A percentile compares a stretch with the other conserved stretches of the same genome.
These are phyloP conservation scores for Linum lewisii DNA, from an alignment of 345 rosid species.

Conservation along the genomic window DNA sequence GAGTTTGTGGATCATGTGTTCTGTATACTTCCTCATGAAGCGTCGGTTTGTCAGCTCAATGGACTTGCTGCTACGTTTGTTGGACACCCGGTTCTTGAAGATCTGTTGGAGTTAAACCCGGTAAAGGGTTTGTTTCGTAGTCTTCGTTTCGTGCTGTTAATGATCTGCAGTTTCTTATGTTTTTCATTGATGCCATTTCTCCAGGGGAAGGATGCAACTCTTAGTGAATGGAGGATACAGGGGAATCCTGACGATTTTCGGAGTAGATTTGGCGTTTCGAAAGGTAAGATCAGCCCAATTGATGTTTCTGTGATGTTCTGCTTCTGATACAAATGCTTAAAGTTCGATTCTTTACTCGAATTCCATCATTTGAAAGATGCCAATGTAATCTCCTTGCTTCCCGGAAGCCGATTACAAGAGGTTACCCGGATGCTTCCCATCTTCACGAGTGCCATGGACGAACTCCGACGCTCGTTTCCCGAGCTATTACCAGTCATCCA, in stretches of 20 bases:
- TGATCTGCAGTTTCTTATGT: not conserved
- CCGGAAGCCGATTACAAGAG: slow-evolving; percentile 96
- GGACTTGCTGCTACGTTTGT: slow-evolving; percentile 75
- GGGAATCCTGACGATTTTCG: slow-evolving; percentile 37
- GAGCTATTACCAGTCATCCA: slow-evolving; percentile 49
- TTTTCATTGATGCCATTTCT: not conserved
- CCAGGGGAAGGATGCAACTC: slow-evolving; percentile 37
- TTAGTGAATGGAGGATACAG: slow-evolving; percentile 35
- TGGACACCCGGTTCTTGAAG: slow-evolving; percentile 86
- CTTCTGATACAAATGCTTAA: not conserved
- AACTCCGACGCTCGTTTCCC: slow-evolving; percentile 39
- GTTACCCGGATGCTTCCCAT: slow-evolving; percentile 81
- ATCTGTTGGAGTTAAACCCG: slow-evolving; percentile 41
- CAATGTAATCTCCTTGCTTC: slow-evolving; percentile 56
- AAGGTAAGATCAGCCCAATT: slow-evolving; percentile 31
- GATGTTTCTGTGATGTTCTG: not conserved
- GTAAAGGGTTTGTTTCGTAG: slow-evolving; percentile 28
- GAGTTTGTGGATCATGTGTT: slow-evolving; percentile 76
- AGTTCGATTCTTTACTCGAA: not conserved
- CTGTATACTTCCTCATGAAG: slow-evolving; percentile 87
- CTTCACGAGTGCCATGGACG: slow-evolving; percentile 40
- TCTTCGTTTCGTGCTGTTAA: not conserved
- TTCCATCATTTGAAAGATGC: slow-evolving; percentile 39
- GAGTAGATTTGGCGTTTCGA: slow-evolving; percentile 34
- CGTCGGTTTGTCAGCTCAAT: slow-evolving; percentile 42